Conservation (phyloP, 176 grass and related monocot species). For the Neostapfia colusana region DNA sequence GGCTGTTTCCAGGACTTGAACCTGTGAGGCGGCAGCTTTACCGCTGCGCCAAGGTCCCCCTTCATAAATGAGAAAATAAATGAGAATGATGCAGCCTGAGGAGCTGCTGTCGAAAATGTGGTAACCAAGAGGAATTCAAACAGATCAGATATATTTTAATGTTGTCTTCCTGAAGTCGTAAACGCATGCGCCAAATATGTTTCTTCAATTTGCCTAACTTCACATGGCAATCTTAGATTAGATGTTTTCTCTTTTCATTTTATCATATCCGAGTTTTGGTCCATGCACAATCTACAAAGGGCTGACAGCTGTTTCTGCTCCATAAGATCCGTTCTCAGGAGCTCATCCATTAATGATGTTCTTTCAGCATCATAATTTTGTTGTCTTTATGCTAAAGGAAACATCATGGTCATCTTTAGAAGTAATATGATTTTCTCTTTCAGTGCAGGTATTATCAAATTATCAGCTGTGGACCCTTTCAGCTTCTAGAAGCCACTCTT, state of each 20-base stretch:
- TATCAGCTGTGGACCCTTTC: slow-evolving; percentile 9
- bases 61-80: slow-evolving; percentile 5
- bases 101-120: slow-evolving; percentile 9
- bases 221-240: not conserved
- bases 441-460: slow-evolving; percentile 27
- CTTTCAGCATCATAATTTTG: not conserved
- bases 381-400: slow-evolving; percentile 28
- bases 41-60: too few species aligned
- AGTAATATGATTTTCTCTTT: slow-evolving; percentile 15
- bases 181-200: slow-evolving; percentile 17
- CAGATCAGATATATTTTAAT: slow-evolving; percentile 18
- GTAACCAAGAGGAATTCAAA: slow-evolving; percentile 5
- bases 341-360: not conserved
- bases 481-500: slow-evolving; percentile 24
- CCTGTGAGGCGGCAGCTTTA: too few species aligned
- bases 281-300: slow-evolving; percentile 23
- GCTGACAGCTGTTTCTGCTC: slow-evolving; percentile 29
- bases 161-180: slow-evolving; percentile 25
- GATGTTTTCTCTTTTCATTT: slow-evolving; percentile 1
- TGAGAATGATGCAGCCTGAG: not conserved
- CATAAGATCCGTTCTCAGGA: not conserved
- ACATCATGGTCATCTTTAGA: not conserved
- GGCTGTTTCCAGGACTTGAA: too few species aligned
- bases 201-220: not conserved
- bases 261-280: slow-evolving; percentile 25